A percentile compares a stretch with the other conserved stretches of the same genome.
phyloP scores from a whole-genome alignment of 2,329 filamentous ascomycete genomes.

The Fusarium sp. region DNA sequence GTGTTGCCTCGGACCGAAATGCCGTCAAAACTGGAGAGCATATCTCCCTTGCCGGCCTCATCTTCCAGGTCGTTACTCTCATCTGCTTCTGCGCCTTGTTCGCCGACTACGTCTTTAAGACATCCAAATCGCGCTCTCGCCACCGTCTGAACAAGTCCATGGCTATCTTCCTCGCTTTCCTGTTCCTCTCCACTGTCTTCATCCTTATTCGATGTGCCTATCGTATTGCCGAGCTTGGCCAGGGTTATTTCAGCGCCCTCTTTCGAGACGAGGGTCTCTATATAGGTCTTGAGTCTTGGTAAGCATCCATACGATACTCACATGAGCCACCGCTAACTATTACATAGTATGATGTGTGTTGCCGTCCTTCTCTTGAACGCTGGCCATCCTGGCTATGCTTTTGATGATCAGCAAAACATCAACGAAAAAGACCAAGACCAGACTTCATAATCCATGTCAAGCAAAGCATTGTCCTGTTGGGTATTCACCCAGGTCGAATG shows the following conservation, averaged over 20 bases:
- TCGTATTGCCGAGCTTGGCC: slow-evolving; percentile 70
- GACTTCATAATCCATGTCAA: slow-evolving; percentile 4
- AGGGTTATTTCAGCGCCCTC: slow-evolving; percentile 63
- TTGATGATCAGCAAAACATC: slow-evolving; percentile 11
- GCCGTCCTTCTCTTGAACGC: slow-evolving; percentile 43
- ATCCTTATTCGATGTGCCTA: slow-evolving; percentile 72
- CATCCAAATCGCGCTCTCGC: slow-evolving; percentile 48
- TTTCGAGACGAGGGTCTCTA: slow-evolving; percentile 48
- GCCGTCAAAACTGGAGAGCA: slow-evolving; percentile 59
- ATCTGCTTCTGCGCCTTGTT: slow-evolving; percentile 62
- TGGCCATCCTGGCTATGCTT: slow-evolving; percentile 43
- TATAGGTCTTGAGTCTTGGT: slow-evolving; percentile 48
- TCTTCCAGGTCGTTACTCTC: slow-evolving; percentile 67
- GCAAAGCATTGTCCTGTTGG: background rate
- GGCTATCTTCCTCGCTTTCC: slow-evolving; percentile 64
- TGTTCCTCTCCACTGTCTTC: slow-evolving; percentile 66
- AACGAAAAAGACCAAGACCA: slow-evolving; percentile 22
- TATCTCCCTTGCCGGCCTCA: slow-evolving; percentile 66
- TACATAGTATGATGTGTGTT: slow-evolving; percentile 43
- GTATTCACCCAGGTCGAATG: background rate
- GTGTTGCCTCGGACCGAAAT: slow-evolving; percentile 53
- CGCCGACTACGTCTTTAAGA: slow-evolving; percentile 58
- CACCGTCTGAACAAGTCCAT: slow-evolving; percentile 56
- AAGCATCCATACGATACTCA: background rate
- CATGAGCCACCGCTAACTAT: slow-evolving; percentile 16